Evolutionary conservation across 1,139 yeast genomes (phyloP).

Genomic region (Geotrichum aggregatum): DNA sequence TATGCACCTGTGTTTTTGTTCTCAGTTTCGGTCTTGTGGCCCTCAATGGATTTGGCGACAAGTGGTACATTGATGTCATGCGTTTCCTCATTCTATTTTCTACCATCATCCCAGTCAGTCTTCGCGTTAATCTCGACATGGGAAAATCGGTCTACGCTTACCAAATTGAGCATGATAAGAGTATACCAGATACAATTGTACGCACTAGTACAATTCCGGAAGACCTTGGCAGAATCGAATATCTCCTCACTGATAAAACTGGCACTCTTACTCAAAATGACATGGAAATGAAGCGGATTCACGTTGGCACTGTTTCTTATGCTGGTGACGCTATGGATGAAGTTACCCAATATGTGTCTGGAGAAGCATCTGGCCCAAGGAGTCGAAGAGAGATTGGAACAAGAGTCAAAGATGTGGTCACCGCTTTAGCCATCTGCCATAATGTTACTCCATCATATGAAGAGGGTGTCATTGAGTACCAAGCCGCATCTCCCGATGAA

Average conservation of each 20-base stretch:
- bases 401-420: slow-evolving; percentile 72
- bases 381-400: slow-evolving; percentile 63
- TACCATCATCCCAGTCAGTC: slow-evolving; percentile 91
- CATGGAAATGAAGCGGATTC: slow-evolving; percentile 92
- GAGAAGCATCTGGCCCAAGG: slow-evolving; percentile 34
- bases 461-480: slow-evolving; percentile 64
- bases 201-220: slow-evolving; percentile 97
- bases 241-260: slow-evolving; percentile 87
- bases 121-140: slow-evolving; percentile 88
- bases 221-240: slow-evolving; percentile 93
- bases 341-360: slow-evolving; percentile 63
- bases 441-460: slow-evolving; percentile 88
- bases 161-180: slow-evolving; percentile 82
- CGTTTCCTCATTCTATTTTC: slow-evolving; percentile 87
- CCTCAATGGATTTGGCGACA: slow-evolving; percentile 66
- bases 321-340: slow-evolving; percentile 91
- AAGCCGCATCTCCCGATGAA: slow-evolving; percentile 98
- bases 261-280: slow-evolving; percentile 98
- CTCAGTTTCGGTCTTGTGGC: slow-evolving; percentile 74
- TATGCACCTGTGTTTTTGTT: slow-evolving; percentile 80
- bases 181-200: slow-evolving; percentile 83
- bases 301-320: slow-evolving; percentile 86
- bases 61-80: slow-evolving; percentile 91
- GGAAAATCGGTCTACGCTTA: slow-evolving; percentile 95
- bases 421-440: slow-evolving; percentile 87